phyloP scores from a whole-genome alignment of 2,329 filamentous ascomycete species.

The Lachnellula willkommii region DNA sequence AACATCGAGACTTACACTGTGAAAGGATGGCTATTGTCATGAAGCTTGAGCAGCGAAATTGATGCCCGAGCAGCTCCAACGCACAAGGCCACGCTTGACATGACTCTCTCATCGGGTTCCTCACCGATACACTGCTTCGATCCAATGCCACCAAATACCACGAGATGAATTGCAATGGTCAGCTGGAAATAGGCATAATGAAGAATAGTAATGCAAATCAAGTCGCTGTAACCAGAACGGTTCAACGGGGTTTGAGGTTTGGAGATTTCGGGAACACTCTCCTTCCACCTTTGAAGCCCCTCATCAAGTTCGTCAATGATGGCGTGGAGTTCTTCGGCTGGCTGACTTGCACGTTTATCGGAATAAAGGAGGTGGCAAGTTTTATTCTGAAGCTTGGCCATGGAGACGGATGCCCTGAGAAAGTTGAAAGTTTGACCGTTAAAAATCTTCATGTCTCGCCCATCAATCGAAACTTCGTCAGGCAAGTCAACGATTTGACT shows the following conservation, averaged over 20 bases:
- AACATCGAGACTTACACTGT: slow-evolving; percentile 5
- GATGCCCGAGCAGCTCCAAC: slow-evolving; percentile 14
- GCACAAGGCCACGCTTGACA: slow-evolving; percentile 15
- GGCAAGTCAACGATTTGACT: slow-evolving; percentile 2
- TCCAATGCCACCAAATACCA: slow-evolving; percentile 10
- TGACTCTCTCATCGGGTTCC: slow-evolving; percentile 6
- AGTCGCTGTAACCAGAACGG: background rate
- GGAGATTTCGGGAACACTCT: slow-evolving; percentile 7
- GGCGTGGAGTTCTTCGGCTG: slow-evolving; percentile 6
- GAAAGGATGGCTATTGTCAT: slow-evolving; percentile 13
- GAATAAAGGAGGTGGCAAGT: slow-evolving; percentile 1
- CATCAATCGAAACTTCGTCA: background rate
- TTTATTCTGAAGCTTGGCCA: slow-evolving; percentile 8
- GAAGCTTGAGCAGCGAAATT: slow-evolving; percentile 11
- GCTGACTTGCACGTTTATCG: background rate
- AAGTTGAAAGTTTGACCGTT: slow-evolving; percentile 2
- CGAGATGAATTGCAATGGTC: slow-evolving; percentile 13
- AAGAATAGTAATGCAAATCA: slow-evolving; percentile 11
- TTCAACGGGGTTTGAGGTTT: slow-evolving; percentile 4
- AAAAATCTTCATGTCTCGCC: background rate
- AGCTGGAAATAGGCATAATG: slow-evolving; percentile 16
- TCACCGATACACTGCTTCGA: background rate
- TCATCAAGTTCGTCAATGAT: slow-evolving; percentile 13
- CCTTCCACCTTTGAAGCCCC: slow-evolving; percentile 12
- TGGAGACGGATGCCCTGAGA: slow-evolving; percentile 4